phyloP scores from a whole-genome alignment of 768 basidiomycete species.

The Crucibulum laeve region DNA sequence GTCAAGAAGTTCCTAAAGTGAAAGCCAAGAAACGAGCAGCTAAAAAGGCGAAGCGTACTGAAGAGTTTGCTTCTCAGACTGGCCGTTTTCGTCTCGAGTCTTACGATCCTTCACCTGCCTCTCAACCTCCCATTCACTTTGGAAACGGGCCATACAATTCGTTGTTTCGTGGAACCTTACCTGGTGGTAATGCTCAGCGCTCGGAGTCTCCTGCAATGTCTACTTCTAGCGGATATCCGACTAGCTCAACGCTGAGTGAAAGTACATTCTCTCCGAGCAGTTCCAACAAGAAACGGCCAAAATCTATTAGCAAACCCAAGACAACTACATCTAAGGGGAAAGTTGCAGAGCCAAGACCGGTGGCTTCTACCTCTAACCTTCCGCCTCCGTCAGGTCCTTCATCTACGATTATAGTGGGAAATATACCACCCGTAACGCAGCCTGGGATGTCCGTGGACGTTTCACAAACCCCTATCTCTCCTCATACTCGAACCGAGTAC shows the following conservation, averaged over 20 bases:
- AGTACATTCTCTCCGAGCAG: too few relatives aligned
- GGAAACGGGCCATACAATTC: constrained; percentile 36
- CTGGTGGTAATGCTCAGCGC: not conserved
- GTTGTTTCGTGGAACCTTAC: constrained; percentile 25
- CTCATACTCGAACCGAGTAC: not conserved
- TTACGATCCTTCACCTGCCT: constrained; percentile 27
- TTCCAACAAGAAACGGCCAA: too few relatives aligned
- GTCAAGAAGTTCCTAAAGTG: constrained; percentile 33
- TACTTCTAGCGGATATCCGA: not conserved
- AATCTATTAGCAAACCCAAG: too few relatives aligned
- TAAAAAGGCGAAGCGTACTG: constrained; percentile 24
- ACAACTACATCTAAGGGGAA: too few relatives aligned
- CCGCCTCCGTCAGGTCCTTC: too few relatives aligned
- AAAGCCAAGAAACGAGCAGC: constrained; percentile 10
- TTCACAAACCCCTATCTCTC: not conserved
- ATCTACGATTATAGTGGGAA: too few relatives aligned
- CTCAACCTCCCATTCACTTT: constrained; percentile 26
- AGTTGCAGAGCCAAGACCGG: too few relatives aligned
- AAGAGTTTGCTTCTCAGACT: constrained; percentile 42
- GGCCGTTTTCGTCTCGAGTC: constrained; percentile 44
- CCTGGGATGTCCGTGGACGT: too few relatives aligned
- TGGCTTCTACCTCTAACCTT: too few relatives aligned
- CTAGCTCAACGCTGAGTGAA: not conserved
- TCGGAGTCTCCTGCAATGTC: not conserved
- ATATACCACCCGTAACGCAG: too few relatives aligned